A percentile compares a stretch with the other conserved stretches of the same genome.
These are phyloP conservation scores for Serendipita vermifera DNA, from an alignment of 768 basidiomycete genomes.

Conservation along the genomic window DNA sequence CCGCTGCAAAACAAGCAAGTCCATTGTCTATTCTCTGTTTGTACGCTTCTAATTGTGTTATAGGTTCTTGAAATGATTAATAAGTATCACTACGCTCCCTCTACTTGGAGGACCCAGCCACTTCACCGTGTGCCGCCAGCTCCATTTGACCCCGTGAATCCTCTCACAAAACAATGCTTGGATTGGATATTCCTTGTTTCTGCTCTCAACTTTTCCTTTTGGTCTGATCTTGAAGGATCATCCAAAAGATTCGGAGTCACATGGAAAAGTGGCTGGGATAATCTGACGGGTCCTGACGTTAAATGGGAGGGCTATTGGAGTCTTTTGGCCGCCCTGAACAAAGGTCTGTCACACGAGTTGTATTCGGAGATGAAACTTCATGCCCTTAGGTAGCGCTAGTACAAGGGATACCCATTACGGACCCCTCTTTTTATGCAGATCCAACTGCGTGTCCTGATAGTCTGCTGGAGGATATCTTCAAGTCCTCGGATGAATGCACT, in stretches of 20 bases:
- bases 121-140: constrained; percentile 64
- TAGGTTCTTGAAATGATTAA: background rate
- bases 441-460: constrained; percentile 55
- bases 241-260: constrained; percentile 53
- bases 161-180: constrained; percentile 44
- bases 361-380: background rate
- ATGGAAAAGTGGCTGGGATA: constrained; percentile 59
- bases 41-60: constrained; percentile 8
- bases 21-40: constrained; percentile 18
- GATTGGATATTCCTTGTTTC: constrained; percentile 87
- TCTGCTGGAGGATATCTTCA: constrained; percentile 55
- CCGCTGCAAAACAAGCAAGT: constrained; percentile 53
- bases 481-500: constrained; percentile 38
- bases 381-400: constrained; percentile 45
- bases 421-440: constrained; percentile 68
- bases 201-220: constrained; percentile 78
- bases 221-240: constrained; percentile 56
- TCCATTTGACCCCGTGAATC: constrained; percentile 40
- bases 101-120: constrained; percentile 66
- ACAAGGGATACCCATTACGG: constrained; percentile 61
- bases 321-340: constrained; percentile 67
- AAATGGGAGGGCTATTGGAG: constrained; percentile 77
- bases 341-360: constrained; percentile 36
- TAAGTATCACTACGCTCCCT: constrained; percentile 45
- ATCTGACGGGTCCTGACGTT: constrained; percentile 30